Base-by-base conservation (phyloP, 306 rosid species). In the Inga laurina region DNA sequence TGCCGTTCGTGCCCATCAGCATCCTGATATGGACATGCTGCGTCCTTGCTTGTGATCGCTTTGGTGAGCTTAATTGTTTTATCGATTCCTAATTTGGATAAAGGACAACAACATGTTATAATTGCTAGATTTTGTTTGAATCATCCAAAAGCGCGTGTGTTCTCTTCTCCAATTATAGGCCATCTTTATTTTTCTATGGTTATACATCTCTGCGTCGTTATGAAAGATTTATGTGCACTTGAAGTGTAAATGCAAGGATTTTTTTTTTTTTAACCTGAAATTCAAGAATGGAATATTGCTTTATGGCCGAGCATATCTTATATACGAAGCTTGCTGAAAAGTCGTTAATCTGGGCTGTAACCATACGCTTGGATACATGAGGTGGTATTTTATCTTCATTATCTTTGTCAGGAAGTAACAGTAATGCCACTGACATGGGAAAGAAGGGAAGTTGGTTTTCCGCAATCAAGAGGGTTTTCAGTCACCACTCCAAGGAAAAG, bases 391-490 rank as follows among this genome's bases (percentile, higher is more conserved):
- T 76, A 43, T 80, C 79, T 80, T 81, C 22, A 19, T 68, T 78
- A 72, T 32, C 61, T 64, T 34, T 87, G 65, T 19, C 88, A 91
- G 97, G 90, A 83, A 84, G 84, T 87, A 59, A 89, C 77, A 86
- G 92, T 87, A 90, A 96, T 96, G 97, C 96, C 90, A 83, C 90
- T 91, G 87, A 82, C 83, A 95, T 96, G 99, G 98, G 99, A 84
- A 96, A 91, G 93, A 94, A 88, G 51, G 97, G 99, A 80, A 87
- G 95, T 86, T 96, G 99, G 98, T 90, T 96, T 91, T 87, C 98
- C 79, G 97, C 97, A 76, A 91, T 96, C 84, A 96, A 92, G 88
- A 92, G 94, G 76, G 97, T 89, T 79, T 94, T 96, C 84, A 82
- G 90, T 66, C 97, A 88, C 30, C 94, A 88, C 81, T 92, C 99